Conservation (phyloP, 495 filamentous ascomycete species). For the Hypoxylon intermedium region DNA sequence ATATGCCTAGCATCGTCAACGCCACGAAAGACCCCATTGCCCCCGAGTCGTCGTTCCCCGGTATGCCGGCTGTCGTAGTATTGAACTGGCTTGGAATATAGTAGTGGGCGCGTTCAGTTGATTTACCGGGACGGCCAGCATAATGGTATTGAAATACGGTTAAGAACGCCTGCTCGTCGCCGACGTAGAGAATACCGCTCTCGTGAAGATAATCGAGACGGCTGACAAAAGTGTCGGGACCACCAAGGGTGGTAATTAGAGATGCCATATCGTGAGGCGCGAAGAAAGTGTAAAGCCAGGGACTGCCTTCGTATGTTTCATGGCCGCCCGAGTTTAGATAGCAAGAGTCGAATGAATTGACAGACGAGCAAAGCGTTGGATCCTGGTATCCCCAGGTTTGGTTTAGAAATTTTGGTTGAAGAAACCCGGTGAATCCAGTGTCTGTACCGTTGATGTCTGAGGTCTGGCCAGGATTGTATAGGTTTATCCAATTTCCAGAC, state of each 20-base stretch:
- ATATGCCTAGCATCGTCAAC: conserved; percentile 69
- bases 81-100: conserved; percentile 72
- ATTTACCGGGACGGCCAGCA: conserved; percentile 67
- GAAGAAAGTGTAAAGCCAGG: conserved; percentile 71
- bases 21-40: conserved; percentile 72
- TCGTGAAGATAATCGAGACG: conserved; percentile 69
- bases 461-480: conserved; percentile 66
- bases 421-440: conserved; percentile 67
- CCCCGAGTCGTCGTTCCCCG: conserved; percentile 72
- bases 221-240: conserved; percentile 60
- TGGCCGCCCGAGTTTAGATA: conserved; percentile 64
- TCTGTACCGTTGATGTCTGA: conserved; percentile 62
- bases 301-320: conserved; percentile 71
- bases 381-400: conserved; percentile 70
- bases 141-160: conserved; percentile 73
- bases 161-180: conserved; percentile 71
- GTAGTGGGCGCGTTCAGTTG: conserved; percentile 63
- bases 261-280: conserved; percentile 70
- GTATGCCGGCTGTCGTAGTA: conserved; percentile 63
- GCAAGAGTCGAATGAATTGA: conserved; percentile 61
- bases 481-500: conserved; percentile 67
- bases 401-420: conserved; percentile 68
- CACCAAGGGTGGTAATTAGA: conserved; percentile 64
- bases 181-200: conserved; percentile 65
- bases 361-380: conserved; percentile 54